Base-by-base conservation (phyloP, 164 flowering plant genomes). In the Houttuynia cordata region DNA sequence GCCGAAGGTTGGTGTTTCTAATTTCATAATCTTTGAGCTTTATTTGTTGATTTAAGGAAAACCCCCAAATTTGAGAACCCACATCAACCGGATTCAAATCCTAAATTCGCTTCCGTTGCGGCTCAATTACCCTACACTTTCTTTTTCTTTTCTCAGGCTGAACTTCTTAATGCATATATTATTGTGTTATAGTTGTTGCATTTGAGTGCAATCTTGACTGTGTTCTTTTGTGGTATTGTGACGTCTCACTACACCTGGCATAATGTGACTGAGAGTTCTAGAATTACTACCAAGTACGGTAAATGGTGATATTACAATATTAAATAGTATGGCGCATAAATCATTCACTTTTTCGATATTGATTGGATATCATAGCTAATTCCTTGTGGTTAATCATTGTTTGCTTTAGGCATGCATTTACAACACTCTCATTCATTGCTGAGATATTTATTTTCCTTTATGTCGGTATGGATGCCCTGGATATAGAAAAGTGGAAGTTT, bases 241-340 rank as follows among this genome's bases (percentile, higher is more conserved):
- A 88, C 86, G 96, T 88, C 96, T 13, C 96, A 86, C 69, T 88
- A 91, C 72, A 88, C 96, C 47, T 91, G 96, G 96, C 90, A 88
- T 64, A 91, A 91, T 69, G 96, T 91, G 62, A 91, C 96, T 5
- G 90, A 88, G 76, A 84, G 93, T 71, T 91, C 97, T 63, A 81
- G 94, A 74, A 75, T 86, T 45, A 91, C 97, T 18, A 85, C 78
- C 57, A 75, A 75, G 78, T 75, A 75, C 45, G 78, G 59, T 51
- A 59, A 59, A 24, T 25, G 6, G 7, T 57, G 13, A 22, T 8
- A 53, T 10, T 20, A 23, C 7, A 18, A 20, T 10, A 45, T 51
- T 20, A n/a, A 56, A 22, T 37, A 51, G 14, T 25, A 19, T 18
- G 20, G 21, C 17, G 9, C 40, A 6, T 50, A 22, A 24, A 15